Evolutionary conservation across 495 filamentous ascomycete genomes (phyloP).

Genomic region (Xylaria acuta): DNA sequence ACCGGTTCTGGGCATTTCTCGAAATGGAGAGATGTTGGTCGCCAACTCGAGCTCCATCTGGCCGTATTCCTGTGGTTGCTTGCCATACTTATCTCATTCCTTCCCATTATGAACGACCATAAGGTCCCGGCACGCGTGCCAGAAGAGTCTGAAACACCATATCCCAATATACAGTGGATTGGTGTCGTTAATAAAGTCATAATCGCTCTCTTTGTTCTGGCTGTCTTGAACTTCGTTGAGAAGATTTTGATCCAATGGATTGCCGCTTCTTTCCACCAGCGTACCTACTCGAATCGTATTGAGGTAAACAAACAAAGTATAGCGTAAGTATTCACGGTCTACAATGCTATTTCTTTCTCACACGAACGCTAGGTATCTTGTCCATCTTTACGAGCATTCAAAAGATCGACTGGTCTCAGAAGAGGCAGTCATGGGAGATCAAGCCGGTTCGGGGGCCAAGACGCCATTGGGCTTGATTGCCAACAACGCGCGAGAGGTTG

Average conservation of each 20-base stretch:
- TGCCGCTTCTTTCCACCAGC: slow-evolving; percentile 87
- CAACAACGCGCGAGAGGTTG: slow-evolving; percentile 71
- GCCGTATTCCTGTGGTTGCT: slow-evolving; percentile 95
- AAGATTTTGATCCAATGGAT: slow-evolving; percentile 97
- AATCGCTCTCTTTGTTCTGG: slow-evolving; percentile 78
- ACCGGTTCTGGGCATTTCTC: slow-evolving; percentile 84
- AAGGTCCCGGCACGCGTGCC: slow-evolving; percentile 53
- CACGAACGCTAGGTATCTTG: slow-evolving; percentile 58
- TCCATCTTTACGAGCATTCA: slow-evolving; percentile 83
- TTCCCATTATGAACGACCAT: slow-evolving; percentile 77
- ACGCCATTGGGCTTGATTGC: slow-evolving; percentile 77
- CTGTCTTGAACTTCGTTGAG: slow-evolving; percentile 81
- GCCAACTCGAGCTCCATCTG: slow-evolving; percentile 82
- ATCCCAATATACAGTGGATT: slow-evolving; percentile 70
- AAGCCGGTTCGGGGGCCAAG: slow-evolving; percentile 61
- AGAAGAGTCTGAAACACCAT: slow-evolving; percentile 52
- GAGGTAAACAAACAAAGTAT: slow-evolving; percentile 93
- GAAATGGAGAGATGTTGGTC: slow-evolving; percentile 92
- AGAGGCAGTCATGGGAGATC: slow-evolving; percentile 64
- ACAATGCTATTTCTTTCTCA: slow-evolving; percentile 19
- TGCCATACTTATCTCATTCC: slow-evolving; percentile 74
- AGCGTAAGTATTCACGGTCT: slow-evolving; percentile 44
- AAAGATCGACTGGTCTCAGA: slow-evolving; percentile 73
- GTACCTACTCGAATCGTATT: slow-evolving; percentile 92
- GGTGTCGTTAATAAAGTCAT: slow-evolving; percentile 85